Percentiles rank a stretch among this genome's conserved stretches.
Conservation (phyloP, 371 early-diverging fungal genomes). For the Mucor lusitanicus region DNA sequence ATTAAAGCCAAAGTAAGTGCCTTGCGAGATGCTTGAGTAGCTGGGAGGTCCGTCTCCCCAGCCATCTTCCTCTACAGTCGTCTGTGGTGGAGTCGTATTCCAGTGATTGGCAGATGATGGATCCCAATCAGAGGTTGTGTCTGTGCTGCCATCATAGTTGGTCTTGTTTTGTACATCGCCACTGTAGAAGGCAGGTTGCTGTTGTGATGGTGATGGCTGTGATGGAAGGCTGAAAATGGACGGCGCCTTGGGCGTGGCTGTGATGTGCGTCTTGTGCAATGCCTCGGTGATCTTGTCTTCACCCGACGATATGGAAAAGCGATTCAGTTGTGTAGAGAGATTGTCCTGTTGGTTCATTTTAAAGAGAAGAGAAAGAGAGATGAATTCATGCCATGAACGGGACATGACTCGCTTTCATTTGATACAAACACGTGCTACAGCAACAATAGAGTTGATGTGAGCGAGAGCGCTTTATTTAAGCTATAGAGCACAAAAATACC, state of each 20-base stretch:
- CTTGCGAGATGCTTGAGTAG: conserved; percentile 18
- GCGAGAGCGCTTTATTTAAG: too few relatives aligned
- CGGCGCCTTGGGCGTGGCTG: neutral
- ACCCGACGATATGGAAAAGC: conserved; percentile 18
- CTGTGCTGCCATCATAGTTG: conserved; percentile 10
- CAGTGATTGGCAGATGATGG: neutral
- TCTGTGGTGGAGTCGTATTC: neutral
- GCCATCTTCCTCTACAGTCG: conserved; percentile 7
- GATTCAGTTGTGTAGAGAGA: neutral
- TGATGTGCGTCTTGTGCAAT: conserved; percentile 9
- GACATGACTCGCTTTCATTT: too few relatives aligned
- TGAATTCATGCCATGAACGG: neutral
- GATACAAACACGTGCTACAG: too few relatives aligned
- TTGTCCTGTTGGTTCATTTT: neutral
- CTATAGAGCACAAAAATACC: too few relatives aligned
- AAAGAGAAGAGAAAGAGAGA: neutral
- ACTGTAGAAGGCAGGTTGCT: neutral
- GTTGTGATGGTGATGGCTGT: neutral
- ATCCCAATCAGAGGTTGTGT: neutral
- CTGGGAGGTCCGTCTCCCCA: conserved; percentile 30
- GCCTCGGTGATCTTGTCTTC: conserved; percentile 18
- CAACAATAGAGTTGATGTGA: too few relatives aligned
- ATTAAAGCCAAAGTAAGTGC: conserved; percentile 31
- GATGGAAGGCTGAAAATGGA: neutral
- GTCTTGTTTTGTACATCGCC: neutral